These are phyloP conservation scores for Stephania yunnanensis DNA, from an alignment of 164 flowering plant genomes.

Conservation along the genomic window DNA sequence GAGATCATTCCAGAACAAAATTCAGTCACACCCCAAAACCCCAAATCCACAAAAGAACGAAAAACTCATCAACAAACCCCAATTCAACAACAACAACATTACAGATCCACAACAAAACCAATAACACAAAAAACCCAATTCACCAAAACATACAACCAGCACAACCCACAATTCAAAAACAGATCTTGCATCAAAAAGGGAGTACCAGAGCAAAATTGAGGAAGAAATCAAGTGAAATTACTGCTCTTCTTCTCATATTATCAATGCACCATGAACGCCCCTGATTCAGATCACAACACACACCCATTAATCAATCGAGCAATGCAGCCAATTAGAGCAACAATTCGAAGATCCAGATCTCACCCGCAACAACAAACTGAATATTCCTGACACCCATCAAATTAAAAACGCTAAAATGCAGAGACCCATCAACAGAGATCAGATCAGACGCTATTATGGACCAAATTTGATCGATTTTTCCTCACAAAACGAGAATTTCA, in stretches of 20 bases:
- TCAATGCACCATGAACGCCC: slow-evolving; percentile 5
- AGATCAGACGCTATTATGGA: slow-evolving; percentile 21
- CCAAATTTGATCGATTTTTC: too few species aligned
- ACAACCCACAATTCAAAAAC: background rate
- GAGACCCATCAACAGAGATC: slow-evolving; percentile 18
- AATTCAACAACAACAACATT: background rate
- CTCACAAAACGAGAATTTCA: too few species aligned
- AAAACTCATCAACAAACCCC: background rate
- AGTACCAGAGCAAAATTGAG: slow-evolving; percentile 28
- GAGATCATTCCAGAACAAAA: background rate
- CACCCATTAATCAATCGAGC: background rate
- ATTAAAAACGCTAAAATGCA: background rate
- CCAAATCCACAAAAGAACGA: background rate
- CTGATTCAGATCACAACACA: slow-evolving; percentile 2
- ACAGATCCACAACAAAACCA: background rate
- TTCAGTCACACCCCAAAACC: background rate
- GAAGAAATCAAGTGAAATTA: slow-evolving; percentile 3
- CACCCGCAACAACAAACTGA: background rate
- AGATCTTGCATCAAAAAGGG: slow-evolving; percentile 12
- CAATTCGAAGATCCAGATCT: slow-evolving; percentile 8
- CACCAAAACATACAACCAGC: background rate
- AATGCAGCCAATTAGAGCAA: background rate
- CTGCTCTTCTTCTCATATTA: slow-evolving; percentile 11
- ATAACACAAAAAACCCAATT: background rate
- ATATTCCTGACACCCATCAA: background rate